Percentiles rank a stretch among this genome's conserved stretches.
These are phyloP conservation scores for Erigeron philadelphicus DNA, from an alignment of 140 eudicot genomes.

Conservation along the genomic window DNA sequence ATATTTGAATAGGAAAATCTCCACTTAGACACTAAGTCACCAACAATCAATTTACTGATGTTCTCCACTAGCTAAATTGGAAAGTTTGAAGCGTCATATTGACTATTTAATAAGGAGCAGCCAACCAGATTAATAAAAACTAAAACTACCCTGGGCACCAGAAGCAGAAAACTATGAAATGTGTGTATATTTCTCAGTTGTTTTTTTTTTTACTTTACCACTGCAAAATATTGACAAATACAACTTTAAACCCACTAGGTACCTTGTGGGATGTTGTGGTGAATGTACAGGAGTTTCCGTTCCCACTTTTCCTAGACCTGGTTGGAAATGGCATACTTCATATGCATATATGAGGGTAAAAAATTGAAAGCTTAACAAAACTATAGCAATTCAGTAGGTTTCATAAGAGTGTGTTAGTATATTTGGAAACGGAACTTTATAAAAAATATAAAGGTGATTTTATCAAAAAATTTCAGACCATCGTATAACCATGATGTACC, in stretches of 20 bases:
- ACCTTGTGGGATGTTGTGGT: conserved; percentile 67
- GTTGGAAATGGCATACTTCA: conserved; percentile 20
- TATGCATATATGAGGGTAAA: conserved; percentile 20
- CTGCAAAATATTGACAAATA: conserved; percentile 13
- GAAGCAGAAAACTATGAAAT: not conserved
- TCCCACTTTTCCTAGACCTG: conserved; percentile 86
- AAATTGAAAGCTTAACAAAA: conserved; percentile 21
- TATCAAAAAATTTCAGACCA: conserved; percentile 2
- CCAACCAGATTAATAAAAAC: conserved; percentile 7
- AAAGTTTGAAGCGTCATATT: conserved; percentile 12
- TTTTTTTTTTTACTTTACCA: not conserved
- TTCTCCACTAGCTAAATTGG: not conserved
- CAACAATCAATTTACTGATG: conserved; percentile 2
- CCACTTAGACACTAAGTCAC: conserved; percentile 1
- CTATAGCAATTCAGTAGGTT: not conserved
- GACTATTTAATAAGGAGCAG: conserved; percentile 16
- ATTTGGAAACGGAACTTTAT: not conserved
- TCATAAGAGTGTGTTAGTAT: conserved; percentile 10
- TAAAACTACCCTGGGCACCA: not conserved
- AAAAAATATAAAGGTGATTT: conserved; percentile 15
- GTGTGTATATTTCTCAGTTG: conserved; percentile 16
- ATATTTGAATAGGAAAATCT: not conserved
- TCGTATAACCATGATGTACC: conserved; percentile 38
- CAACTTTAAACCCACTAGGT: conserved; percentile 18
- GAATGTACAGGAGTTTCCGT: conserved; percentile 81